phyloP scores from a whole-genome alignment of 257 asterid species.

The Nicotiana noctiflora region DNA sequence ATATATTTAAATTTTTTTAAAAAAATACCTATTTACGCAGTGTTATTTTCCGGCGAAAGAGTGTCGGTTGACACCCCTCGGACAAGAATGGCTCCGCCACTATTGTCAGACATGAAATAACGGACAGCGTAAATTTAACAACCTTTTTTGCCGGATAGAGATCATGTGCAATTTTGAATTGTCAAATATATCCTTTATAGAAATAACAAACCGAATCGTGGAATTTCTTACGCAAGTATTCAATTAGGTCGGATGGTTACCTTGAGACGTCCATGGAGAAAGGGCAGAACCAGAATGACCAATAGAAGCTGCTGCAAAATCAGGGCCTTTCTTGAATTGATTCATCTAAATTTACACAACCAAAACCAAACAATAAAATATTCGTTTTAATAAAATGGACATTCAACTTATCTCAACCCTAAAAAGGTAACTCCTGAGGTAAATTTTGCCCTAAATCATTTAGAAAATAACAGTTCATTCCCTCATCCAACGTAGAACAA shows the following conservation, averaged over 20 bases:
- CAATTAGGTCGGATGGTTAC: conserved; percentile 13
- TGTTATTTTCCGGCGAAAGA: no score
- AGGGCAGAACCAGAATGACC: conserved; percentile 47
- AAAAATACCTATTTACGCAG: no score
- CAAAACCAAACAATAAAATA: neutral
- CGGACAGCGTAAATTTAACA: no score
- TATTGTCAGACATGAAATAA: no score
- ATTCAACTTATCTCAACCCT: neutral
- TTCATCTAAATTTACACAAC: conserved; percentile 2
- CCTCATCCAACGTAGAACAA: neutral
- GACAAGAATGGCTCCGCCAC: no score
- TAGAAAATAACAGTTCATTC: neutral
- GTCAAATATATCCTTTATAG: no score
- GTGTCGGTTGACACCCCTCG: no score
- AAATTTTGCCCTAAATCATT: neutral
- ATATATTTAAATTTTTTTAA: no score
- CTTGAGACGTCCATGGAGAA: conserved; percentile 84
- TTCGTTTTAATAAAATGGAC: neutral
- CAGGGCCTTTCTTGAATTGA: conserved; percentile 54
- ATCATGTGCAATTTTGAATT: no score
- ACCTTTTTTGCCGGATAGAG: no score
- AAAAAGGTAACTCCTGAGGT: neutral
- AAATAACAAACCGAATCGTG: no score
- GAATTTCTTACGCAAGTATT: no score
- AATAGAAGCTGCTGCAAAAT: conserved; percentile 53